These are phyloP conservation scores for Diaporthe australafricana DNA, from an alignment of 2,329 filamentous ascomycete species.

Conservation along the genomic window DNA sequence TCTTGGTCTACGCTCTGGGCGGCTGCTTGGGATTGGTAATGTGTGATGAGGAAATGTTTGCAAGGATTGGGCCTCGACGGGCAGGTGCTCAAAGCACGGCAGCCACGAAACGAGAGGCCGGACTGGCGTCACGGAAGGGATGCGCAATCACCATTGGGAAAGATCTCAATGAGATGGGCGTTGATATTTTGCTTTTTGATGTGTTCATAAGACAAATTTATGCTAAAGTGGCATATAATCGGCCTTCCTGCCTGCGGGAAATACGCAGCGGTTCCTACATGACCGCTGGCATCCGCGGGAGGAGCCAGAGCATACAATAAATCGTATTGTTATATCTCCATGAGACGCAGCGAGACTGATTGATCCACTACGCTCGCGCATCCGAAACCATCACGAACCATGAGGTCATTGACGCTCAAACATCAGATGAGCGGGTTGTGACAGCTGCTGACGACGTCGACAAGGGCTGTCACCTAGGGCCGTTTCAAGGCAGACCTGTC, in stretches of 20 bases:
- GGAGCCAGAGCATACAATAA: constrained; percentile 18
- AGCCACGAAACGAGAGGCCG: not conserved
- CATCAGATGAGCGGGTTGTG: constrained; percentile 22
- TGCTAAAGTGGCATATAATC: constrained; percentile 18
- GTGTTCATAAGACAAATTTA: constrained; percentile 12
- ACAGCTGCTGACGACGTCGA: constrained; percentile 16
- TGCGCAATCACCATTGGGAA: constrained; percentile 5
- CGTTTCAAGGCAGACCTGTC: not conserved
- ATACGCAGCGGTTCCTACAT: not conserved
- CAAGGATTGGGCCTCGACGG: not conserved
- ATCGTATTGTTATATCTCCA: not conserved
- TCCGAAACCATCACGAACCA: not conserved
- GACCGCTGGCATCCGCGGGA: not conserved
- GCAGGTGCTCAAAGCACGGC: not conserved
- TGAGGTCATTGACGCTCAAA: constrained; percentile 16
- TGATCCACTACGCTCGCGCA: not conserved
- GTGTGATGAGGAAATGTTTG: constrained; percentile 13
- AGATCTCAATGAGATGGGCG: not conserved
- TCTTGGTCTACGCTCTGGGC: constrained; percentile 3
- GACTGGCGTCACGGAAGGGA: constrained; percentile 21
- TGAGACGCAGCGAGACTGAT: not conserved
- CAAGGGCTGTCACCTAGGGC: not conserved
- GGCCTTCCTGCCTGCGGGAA: not conserved
- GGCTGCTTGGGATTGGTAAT: constrained; percentile 12
- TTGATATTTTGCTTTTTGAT: constrained; percentile 5